Conservation (phyloP, 208 protist species). For the Acanthamoeba castellanii region DNA sequence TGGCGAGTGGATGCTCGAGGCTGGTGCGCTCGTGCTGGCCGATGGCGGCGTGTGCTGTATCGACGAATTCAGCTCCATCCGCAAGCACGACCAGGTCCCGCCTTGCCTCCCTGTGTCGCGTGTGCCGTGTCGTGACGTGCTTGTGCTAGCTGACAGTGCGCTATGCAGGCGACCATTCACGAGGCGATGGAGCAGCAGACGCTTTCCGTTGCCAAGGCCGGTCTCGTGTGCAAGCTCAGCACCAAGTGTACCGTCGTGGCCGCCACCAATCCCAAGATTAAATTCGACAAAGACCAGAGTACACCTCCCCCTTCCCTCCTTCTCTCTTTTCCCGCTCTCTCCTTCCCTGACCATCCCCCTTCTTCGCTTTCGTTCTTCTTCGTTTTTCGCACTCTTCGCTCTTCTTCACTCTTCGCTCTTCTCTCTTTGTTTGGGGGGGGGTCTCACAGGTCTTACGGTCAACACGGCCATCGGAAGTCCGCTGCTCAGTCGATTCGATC, state of each 20-base stretch:
- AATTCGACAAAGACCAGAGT: slow-evolving; percentile 95
- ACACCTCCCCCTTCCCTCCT: slow-evolving; percentile 1
- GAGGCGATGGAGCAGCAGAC: slow-evolving; percentile 99
- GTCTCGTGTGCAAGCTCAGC: slow-evolving; percentile 99
- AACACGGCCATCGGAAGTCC: slow-evolving; percentile 84
- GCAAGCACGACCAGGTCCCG: slow-evolving; percentile 98
- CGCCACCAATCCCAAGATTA: slow-evolving; percentile 98
- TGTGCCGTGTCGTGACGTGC: neutral
- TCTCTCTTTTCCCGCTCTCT: neutral
- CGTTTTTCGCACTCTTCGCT: slow-evolving; percentile 8
- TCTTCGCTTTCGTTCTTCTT: slow-evolving; percentile 93
- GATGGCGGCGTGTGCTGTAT: slow-evolving; percentile 60
- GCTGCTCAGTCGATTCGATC: slow-evolving; percentile 99
- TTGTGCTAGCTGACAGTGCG: slow-evolving; percentile 92
- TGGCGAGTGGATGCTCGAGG: slow-evolving; percentile 99
- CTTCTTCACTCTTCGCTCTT: slow-evolving; percentile 71
- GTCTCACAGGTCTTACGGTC: slow-evolving; percentile 97
- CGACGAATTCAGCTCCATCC: slow-evolving; percentile 92
- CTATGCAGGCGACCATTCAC: slow-evolving; percentile 96
- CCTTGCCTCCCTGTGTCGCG: slow-evolving; percentile 88
- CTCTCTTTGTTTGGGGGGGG: slow-evolving; percentile 92
- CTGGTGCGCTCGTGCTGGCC: slow-evolving; percentile 92
- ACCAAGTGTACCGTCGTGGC: slow-evolving; percentile 97
- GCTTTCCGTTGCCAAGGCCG: slow-evolving; percentile 99
- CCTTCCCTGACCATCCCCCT: neutral